These are phyloP conservation scores for Ogataea saltuana DNA, from an alignment of 805 yeast genomes.

Conservation along the genomic window DNA sequence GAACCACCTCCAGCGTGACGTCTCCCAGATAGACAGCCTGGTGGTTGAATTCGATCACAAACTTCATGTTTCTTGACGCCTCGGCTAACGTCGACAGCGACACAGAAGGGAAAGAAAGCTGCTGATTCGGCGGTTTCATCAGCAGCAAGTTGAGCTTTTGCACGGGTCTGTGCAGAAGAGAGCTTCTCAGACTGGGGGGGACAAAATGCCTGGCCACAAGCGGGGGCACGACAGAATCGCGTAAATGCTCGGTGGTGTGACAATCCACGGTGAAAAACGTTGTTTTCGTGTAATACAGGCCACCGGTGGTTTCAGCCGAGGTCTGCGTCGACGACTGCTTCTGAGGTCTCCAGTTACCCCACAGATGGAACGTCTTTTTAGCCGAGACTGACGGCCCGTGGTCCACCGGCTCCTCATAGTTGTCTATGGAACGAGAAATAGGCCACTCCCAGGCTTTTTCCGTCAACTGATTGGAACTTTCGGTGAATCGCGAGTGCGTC, in stretches of 20 bases:
- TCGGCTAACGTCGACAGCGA: constrained; percentile 1
- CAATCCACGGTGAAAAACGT: constrained; percentile 19
- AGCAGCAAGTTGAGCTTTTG: constrained; percentile 12
- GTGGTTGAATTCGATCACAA: constrained; percentile 26
- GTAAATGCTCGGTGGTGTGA: background rate
- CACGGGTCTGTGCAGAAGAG: constrained; percentile 7
- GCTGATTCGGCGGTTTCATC: constrained; percentile 13
- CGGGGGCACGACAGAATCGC: constrained; percentile 20
- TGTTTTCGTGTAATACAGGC: constrained; percentile 23
- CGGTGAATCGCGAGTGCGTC: constrained; percentile 18
- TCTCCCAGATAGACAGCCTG: constrained; percentile 18
- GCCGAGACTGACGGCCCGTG: no score
- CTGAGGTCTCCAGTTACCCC: constrained; percentile 13
- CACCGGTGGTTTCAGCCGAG: constrained; percentile 12
- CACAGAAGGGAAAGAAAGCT: constrained; percentile 7
- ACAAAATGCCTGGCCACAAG: constrained; percentile 13
- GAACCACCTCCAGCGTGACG: constrained; percentile 29
- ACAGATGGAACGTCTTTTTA: constrained; percentile 4
- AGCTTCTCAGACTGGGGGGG: constrained; percentile 16
- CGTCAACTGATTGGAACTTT: constrained; percentile 17
- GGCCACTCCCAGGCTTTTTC: constrained; percentile 25
- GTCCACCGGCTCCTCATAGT: no score
- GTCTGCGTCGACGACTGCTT: constrained; percentile 13
- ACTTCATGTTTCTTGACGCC: constrained; percentile 21
- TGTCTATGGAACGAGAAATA: constrained; percentile 12